Evolutionary conservation across 495 filamentous ascomycete species (phyloP), one percentile per base, ranked within the genome.

Genomic region (Penicillium diatomitis): DNA sequence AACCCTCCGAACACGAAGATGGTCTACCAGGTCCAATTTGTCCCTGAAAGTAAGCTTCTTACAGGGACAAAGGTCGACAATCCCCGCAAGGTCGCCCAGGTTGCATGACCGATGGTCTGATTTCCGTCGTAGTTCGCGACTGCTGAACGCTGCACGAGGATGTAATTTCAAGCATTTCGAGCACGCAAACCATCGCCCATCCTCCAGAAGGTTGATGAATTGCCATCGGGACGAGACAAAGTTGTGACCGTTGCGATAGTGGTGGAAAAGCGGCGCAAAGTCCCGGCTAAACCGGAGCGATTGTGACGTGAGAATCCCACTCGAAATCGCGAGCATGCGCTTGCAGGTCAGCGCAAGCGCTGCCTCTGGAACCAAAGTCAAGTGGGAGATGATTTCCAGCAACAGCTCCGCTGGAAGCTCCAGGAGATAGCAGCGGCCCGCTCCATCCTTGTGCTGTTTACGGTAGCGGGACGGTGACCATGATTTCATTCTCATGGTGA

Each of bases 31-130:
- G 27, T 73, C 65, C 31, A 65, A 43, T 49, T 67, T 74, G 46
- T 72, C 69, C 2, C 61, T 64, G 56, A 68, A 74, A 0, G 71
- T 74, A 42, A 74, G 39, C 48, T 74, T 74, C 42, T 66, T 71
- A 67, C 71, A 74, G 11, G 71, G 71, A 35, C 71, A 74, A 12
- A 74, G 38, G 38, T 74, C 71, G 35, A 74, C 68, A 32, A 74
- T 60, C 4, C 71, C 71, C 6, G 69, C 69, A 10, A 65, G 46
- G 8, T 58, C 59, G n/a, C 71, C 71, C 34, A 74, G 42, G 31
- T 66, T 65, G 50, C 71, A 74, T 7, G 56, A 53, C 10, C 71
- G 64, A 20, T 52, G 50, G 29, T 71, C 68, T 3, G 71, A 32
- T 11, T 69, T 67, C 41, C 62, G 62, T 52, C 60, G 55, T 5